Evolutionary conservation across 306 rosid genomes (phyloP).

Genomic region (Fagus sylvatica): DNA sequence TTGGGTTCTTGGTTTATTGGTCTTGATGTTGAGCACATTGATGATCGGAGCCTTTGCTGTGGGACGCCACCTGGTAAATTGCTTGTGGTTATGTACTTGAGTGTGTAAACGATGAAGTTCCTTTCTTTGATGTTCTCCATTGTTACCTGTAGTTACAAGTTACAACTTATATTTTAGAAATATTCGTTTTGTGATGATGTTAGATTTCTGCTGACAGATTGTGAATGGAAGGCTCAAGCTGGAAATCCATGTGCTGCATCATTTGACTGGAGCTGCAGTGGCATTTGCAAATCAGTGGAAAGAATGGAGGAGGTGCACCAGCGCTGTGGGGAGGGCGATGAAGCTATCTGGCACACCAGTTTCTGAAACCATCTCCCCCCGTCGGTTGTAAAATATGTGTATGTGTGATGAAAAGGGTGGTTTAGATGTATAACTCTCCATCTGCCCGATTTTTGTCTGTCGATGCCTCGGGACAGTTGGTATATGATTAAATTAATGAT

Average conservation of each 20-base stretch:
- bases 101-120: not conserved
- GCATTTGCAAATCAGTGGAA: conserved; percentile 67
- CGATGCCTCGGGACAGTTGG: conserved; percentile 40
- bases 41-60: conserved; percentile 60
- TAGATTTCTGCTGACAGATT: conserved; percentile 29
- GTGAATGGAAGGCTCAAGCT: conserved; percentile 68
- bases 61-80: conserved; percentile 54
- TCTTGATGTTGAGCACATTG: conserved; percentile 62
- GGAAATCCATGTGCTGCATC: conserved; percentile 64
- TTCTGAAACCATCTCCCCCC: conserved; percentile 25
- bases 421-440: conserved; percentile 12
- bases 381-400: conserved; percentile 28
- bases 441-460: conserved; percentile 47
- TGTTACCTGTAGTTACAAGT: not conserved
- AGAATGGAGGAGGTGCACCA: conserved; percentile 64
- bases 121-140: not conserved
- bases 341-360: conserved; percentile 60
- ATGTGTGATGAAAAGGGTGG: conserved; percentile 8
- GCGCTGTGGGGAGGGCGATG: conserved; percentile 62
- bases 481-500: conserved; percentile 32
- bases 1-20: conserved; percentile 71
- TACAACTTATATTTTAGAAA: not conserved
- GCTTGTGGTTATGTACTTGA: not conserved
- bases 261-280: conserved; percentile 69
- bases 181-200: not conserved